phyloP scores from a whole-genome alignment of 2,329 filamentous ascomycete species.

The Neonectria magnoliae region DNA sequence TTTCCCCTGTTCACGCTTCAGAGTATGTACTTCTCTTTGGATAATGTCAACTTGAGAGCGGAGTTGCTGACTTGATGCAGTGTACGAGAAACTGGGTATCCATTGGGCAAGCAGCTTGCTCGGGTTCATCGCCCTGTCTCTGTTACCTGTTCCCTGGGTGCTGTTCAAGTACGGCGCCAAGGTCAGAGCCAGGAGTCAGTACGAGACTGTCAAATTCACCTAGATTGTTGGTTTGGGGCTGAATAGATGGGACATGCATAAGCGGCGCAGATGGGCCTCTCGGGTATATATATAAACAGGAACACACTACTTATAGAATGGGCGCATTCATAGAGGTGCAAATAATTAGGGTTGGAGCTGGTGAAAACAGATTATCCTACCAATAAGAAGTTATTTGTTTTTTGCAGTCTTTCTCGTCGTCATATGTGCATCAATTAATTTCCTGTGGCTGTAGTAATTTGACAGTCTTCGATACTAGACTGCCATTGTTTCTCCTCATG shows the following conservation, averaged over 20 bases:
- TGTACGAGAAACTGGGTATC: conserved; percentile 57
- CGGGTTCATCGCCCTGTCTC: conserved; percentile 56
- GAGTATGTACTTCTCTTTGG: conserved; percentile 40
- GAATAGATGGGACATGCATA: background rate
- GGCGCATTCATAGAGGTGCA: background rate
- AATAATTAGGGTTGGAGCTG: background rate
- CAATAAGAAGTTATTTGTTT: background rate
- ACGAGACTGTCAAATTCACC: conserved; percentile 47
- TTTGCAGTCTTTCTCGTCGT: background rate
- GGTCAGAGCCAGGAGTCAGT: conserved; percentile 43
- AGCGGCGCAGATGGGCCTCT: background rate
- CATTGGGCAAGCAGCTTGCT: conserved; percentile 59
- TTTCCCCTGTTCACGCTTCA: conserved; percentile 72
- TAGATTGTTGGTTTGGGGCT: background rate
- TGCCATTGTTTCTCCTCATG: background rate
- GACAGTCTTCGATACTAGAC: background rate
- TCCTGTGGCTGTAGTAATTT: background rate
- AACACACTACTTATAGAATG: background rate
- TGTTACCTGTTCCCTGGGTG: conserved; percentile 64
- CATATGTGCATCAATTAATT: background rate
- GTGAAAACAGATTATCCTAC: no score
- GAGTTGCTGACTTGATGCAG: conserved; percentile 39
- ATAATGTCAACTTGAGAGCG: no score
- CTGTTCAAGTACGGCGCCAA: conserved; percentile 59
- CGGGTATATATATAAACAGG: background rate